Base-by-base conservation (phyloP, 2,329 filamentous ascomycete species). In the Alternaria gansuensis region DNA sequence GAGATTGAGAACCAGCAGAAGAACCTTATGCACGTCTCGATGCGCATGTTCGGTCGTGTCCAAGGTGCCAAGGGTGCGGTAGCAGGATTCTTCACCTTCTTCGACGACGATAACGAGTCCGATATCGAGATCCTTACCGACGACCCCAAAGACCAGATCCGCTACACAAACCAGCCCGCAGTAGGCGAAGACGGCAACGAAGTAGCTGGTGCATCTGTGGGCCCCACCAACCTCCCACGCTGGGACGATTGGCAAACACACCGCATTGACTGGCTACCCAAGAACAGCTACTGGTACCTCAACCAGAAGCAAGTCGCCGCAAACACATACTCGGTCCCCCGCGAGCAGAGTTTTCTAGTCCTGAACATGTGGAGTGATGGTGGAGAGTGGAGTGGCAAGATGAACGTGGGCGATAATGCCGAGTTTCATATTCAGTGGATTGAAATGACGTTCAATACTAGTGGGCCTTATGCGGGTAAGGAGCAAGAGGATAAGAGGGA, bases 331-430 rank as follows among this genome's bases (percentile, higher is more conserved):
- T 84, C 86, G 57, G 82, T 84, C 13, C 86, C 87, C 0, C 77
- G 79, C 24, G 82, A 85, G 49, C 77, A 82, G 4, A 82, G 82
- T 34, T 80, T 81, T 52, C 72, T 88, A 48, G 81, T 86, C 29
- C 77, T 88, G 66, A 88, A 88, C 66, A 80, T 85, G 46, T 88
- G 86, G 86, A 84, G 84, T 55, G 82, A 88, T 60, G 86, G 86
- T 21, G 85, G 86, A 4, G 75, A 77, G 46, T 88, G 85, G 86
- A 83, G 82, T 43, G 86, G 85, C 10, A 83, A 85, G 51, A 88
- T 89, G 87, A 80, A 71, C 5, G 69, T 80, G 5, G 77, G 79
- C 3, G 78, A 76, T 10, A 78, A 79, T 43, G 85, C 86, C 0
- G 82, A 81, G 60, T 77, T 88, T 66, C 84, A 88, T 67, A 80